Percentiles rank a stretch among this genome's conserved stretches.
Conservation (phyloP, 345 rosid species). For the Melaleuca quinquenervia region DNA sequence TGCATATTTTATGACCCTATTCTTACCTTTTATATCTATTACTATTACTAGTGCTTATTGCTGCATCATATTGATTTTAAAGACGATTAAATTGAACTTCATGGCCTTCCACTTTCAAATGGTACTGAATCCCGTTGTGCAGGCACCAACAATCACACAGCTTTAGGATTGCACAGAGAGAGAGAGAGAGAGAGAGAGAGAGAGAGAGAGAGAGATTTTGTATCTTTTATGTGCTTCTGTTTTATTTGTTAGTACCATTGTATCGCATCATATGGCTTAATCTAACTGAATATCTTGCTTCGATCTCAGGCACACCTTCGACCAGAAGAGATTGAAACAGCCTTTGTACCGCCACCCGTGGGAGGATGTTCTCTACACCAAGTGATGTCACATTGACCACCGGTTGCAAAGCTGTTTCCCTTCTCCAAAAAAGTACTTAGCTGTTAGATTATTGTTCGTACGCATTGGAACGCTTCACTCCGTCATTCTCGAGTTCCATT, state of each 20-base stretch:
- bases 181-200: too few relatives aligned
- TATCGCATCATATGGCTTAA: not conserved
- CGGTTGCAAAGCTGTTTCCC: not conserved
- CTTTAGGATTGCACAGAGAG: not conserved
- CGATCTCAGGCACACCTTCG: conserved; percentile 68
- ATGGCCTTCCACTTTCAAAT: not conserved
- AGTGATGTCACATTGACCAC: conserved; percentile 24
- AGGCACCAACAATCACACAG: not conserved
- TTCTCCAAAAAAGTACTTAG: not conserved
- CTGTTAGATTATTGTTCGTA: not conserved
- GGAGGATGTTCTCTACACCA: conserved; percentile 99
- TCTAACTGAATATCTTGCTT: not conserved
- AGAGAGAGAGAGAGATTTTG: not conserved
- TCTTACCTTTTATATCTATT: not conserved
- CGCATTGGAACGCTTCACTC: not conserved
- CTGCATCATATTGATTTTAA: not conserved
- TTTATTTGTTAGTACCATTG: not conserved
- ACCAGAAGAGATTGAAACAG: conserved; percentile 95
- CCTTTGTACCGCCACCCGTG: conserved; percentile 94
- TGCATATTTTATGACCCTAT: not conserved
- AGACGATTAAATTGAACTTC: not conserved
- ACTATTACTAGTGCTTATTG: not conserved
- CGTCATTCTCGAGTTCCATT: not conserved
- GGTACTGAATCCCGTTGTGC: not conserved
- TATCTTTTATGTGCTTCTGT: not conserved